Evolutionary conservation across 2,329 filamentous ascomycete species (phyloP).

Genomic region (Claviceps sp.): DNA sequence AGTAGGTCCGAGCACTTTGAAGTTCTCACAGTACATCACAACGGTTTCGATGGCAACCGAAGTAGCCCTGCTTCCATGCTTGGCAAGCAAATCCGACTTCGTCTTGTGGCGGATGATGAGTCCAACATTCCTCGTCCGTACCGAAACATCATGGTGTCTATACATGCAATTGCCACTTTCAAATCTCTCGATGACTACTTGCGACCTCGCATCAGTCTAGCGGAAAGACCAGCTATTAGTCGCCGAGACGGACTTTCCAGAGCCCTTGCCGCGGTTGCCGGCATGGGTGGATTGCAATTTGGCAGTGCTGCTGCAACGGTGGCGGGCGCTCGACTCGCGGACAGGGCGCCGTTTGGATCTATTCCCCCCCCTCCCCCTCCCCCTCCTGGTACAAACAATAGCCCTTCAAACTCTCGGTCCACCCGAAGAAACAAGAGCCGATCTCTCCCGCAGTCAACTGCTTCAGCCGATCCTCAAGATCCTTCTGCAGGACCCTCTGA

Average conservation of each 20-base stretch:
- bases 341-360: slow-evolving; percentile 27
- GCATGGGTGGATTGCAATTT: slow-evolving; percentile 49
- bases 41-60: slow-evolving; percentile 76
- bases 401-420: slow-evolving; percentile 30
- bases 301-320: slow-evolving; percentile 31
- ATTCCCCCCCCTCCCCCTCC: slow-evolving; percentile 18
- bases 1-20: slow-evolving; percentile 98
- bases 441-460: slow-evolving; percentile 25
- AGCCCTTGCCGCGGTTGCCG: slow-evolving; percentile 64
- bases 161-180: slow-evolving; percentile 96
- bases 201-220: slow-evolving; percentile 71
- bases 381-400: slow-evolving; percentile 16
- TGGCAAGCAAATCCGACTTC: slow-evolving; percentile 84
- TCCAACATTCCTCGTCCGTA: slow-evolving; percentile 81
- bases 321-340: slow-evolving; percentile 31
- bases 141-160: slow-evolving; percentile 93
- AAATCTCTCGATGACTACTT: slow-evolving; percentile 94
- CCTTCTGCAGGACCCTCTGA: slow-evolving; percentile 34
- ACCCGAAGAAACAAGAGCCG: slow-evolving; percentile 34
- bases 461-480: slow-evolving; percentile 27
- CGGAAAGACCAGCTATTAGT: slow-evolving; percentile 51
- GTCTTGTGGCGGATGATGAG: slow-evolving; percentile 76
- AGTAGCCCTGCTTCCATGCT: slow-evolving; percentile 92
- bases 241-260: slow-evolving; percentile 53
- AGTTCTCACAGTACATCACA: slow-evolving; percentile 88